Conservation (phyloP, 2,329 filamentous ascomycete species). For the Aspergillus aculeatus region DNA sequence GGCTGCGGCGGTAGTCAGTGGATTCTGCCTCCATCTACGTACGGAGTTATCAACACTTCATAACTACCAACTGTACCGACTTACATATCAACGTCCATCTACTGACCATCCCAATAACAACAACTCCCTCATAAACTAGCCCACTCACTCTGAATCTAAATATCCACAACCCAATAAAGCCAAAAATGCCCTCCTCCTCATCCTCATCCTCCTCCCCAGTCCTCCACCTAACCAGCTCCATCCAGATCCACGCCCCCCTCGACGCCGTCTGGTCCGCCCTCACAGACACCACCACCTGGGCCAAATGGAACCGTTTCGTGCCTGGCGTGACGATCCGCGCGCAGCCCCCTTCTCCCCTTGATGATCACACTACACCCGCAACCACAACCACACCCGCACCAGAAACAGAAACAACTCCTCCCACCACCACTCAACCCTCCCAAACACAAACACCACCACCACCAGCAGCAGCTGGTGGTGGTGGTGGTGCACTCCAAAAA, state of each 20-base stretch:
- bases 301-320: slow-evolving; percentile 50
- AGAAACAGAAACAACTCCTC: neutral
- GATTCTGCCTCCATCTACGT: too few relatives aligned
- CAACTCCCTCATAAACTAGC: too few relatives aligned
- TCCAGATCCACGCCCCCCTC: slow-evolving; percentile 42
- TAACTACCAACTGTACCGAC: too few relatives aligned
- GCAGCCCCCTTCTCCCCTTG: slow-evolving; percentile 26
- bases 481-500: slow-evolving; percentile 26
- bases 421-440: slow-evolving; percentile 14
- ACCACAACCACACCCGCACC: too few relatives aligned
- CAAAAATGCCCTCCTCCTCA: slow-evolving; percentile 30
- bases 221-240: slow-evolving; percentile 35
- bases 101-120: too few relatives aligned
- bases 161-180: slow-evolving; percentile 12
- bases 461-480: too few relatives aligned
- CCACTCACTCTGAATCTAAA: too few relatives aligned
- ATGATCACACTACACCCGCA: too few relatives aligned
- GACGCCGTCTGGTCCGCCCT: slow-evolving; percentile 45
- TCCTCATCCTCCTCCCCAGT: slow-evolving; percentile 28
- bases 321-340: slow-evolving; percentile 46
- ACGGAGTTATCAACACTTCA: too few relatives aligned
- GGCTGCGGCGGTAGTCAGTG: too few relatives aligned
- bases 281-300: slow-evolving; percentile 47
- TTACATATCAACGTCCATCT: too few relatives aligned
- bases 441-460: slow-evolving; percentile 1